A percentile compares a stretch with the other conserved stretches of the same genome.
phyloP scores from a whole-genome alignment of 2,329 filamentous ascomycete genomes.

The Aureobasidium sp. region DNA sequence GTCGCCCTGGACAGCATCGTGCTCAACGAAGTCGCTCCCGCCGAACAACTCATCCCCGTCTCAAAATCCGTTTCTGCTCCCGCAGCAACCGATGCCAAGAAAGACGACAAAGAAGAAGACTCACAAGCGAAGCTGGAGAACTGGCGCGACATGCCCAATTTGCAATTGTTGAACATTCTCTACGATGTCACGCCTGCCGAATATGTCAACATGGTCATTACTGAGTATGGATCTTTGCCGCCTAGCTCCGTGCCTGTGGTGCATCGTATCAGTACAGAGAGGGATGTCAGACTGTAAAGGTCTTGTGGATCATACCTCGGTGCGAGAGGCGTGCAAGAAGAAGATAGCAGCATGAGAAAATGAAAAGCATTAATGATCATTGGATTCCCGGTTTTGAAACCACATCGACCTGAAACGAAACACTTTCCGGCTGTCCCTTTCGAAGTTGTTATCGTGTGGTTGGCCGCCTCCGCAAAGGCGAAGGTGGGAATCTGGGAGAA shows the following conservation, averaged over 20 bases:
- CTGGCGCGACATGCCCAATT: slow-evolving; percentile 50
- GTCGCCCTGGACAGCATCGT: slow-evolving; percentile 89
- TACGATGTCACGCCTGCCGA: slow-evolving; percentile 88
- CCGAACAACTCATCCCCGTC: slow-evolving; percentile 51
- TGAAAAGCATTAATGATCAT: slow-evolving; percentile 2
- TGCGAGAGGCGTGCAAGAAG: background rate
- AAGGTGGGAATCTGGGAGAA: background rate
- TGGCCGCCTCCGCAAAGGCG: background rate
- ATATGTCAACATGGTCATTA: slow-evolving; percentile 81
- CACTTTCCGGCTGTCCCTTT: no score
- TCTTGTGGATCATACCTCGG: background rate
- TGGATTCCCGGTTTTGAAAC: background rate
- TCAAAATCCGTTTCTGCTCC: background rate
- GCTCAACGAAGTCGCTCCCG: slow-evolving; percentile 80
- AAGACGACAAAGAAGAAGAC: slow-evolving; percentile 25
- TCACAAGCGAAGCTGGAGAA: slow-evolving; percentile 32
- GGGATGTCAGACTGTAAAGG: slow-evolving; percentile 14
- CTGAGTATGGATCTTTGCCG: slow-evolving; percentile 79
- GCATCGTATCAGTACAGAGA: slow-evolving; percentile 48
- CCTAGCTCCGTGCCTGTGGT: slow-evolving; percentile 76
- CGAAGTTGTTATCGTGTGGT: background rate
- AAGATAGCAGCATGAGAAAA: slow-evolving; percentile 2
- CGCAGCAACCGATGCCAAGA: slow-evolving; percentile 3
- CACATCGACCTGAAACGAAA: background rate
- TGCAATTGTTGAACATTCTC: slow-evolving; percentile 65